A percentile compares a stretch with the other conserved stretches of the same genome.
These are phyloP conservation scores for Dillenia suffruticosa DNA, from an alignment of 164 flowering plant genomes.

Conservation along the genomic window DNA sequence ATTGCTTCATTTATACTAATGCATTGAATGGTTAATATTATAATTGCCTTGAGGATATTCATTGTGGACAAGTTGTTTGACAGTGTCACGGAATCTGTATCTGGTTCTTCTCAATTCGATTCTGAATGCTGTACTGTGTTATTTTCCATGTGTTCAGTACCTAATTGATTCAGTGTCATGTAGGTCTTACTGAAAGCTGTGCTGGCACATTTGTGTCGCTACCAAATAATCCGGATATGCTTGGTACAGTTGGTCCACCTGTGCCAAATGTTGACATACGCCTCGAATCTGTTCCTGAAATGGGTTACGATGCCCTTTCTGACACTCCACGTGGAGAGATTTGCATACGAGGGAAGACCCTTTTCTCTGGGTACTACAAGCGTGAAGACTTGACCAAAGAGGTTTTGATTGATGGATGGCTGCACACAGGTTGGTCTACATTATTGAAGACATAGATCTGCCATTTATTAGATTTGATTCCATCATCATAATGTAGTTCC, in stretches of 20 bases:
- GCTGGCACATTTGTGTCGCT: conserved; percentile 89
- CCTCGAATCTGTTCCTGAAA: conserved; percentile 96
- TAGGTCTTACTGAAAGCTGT: conserved; percentile 95
- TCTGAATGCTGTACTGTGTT: no score
- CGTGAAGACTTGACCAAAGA: conserved; percentile 89
- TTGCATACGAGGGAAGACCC: conserved; percentile 69
- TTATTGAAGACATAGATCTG: not conserved
- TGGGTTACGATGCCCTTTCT: conserved; percentile 93
- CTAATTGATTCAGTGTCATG: conserved; percentile 1
- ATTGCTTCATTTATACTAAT: no score
- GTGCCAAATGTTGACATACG: conserved; percentile 83
- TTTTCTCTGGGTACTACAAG: conserved; percentile 91
- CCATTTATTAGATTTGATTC: conserved; percentile 1
- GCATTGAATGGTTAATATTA: no score
- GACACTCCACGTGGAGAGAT: conserved; percentile 88
- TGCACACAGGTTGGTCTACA: conserved; percentile 78
- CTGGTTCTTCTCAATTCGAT: no score
- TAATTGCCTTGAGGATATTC: no score
- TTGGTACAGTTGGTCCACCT: conserved; percentile 98
- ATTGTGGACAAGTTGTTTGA: no score
- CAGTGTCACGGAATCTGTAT: no score
- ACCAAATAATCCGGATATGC: conserved; percentile 73
- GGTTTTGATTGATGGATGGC: conserved; percentile 89
- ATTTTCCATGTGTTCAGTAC: no score
- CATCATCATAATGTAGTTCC: conserved; percentile 5